Percentiles rank a stretch among this genome's conserved stretches.
phyloP scores from a whole-genome alignment of 139 green algal genomes.

The Gonium pectorale region DNA sequence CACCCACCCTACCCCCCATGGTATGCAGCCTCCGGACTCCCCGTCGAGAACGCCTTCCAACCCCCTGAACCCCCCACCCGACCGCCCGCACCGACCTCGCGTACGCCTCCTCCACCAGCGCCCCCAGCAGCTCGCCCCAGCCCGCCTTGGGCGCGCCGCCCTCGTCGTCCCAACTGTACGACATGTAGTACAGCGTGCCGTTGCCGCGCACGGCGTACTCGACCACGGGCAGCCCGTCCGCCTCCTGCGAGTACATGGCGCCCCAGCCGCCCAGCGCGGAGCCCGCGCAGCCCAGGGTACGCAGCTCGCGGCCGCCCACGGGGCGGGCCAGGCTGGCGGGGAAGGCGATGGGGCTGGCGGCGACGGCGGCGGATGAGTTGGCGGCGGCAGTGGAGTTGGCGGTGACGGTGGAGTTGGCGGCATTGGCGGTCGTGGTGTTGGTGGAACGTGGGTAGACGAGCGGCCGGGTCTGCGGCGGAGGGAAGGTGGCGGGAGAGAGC shows the following conservation, averaged over 20 bases:
- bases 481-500: too few species aligned
- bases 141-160: not conserved
- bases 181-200: slow-evolving; percentile 1
- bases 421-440: too few species aligned
- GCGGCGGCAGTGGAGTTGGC: not conserved
- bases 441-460: too few species aligned
- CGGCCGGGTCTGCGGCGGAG: too few species aligned
- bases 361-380: not conserved
- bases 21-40: too few species aligned
- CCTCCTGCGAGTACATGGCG: not conserved
- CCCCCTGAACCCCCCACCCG: too few species aligned
- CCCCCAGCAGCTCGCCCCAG: not conserved
- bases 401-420: not conserved
- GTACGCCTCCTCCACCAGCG: slow-evolving; percentile 30
- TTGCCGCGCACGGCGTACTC: not conserved
- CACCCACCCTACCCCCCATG: too few species aligned
- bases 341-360: not conserved
- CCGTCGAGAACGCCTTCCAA: too few species aligned
- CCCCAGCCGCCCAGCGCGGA: too few species aligned
- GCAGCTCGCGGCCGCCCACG: slow-evolving; percentile 3
- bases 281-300: slow-evolving; percentile 1
- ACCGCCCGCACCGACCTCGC: not conserved
- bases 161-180: slow-evolving; percentile 37
- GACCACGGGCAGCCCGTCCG: not conserved
- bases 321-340: not conserved